These are phyloP conservation scores for Daedalea quercina DNA, from an alignment of 768 basidiomycete species.

Conservation along the genomic window DNA sequence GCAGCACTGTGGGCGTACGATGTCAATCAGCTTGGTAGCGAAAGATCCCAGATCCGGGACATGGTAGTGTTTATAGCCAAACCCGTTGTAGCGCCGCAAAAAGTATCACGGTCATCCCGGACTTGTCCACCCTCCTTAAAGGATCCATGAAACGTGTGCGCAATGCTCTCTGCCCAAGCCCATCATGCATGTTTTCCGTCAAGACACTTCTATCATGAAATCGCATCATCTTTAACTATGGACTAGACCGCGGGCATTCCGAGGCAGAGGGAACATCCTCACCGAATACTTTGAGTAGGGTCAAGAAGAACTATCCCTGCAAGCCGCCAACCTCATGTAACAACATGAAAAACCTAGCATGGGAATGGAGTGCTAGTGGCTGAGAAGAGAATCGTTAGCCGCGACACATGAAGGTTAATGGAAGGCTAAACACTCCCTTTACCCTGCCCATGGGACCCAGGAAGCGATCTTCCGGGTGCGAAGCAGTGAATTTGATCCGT, in stretches of 20 bases:
- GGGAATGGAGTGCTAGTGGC: not conserved
- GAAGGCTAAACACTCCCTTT: too few relatives aligned
- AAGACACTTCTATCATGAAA: not conserved
- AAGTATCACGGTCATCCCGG: not conserved
- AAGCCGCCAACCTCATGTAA: not conserved
- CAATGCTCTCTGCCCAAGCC: not conserved
- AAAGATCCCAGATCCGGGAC: not conserved
- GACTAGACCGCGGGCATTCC: not conserved
- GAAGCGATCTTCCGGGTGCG: not conserved
- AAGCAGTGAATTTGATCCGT: not conserved
- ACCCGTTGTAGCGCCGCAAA: not conserved
- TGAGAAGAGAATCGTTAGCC: not conserved
- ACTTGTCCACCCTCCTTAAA: not conserved
- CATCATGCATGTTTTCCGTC: slow-evolving; percentile 1
- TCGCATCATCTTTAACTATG: not conserved
- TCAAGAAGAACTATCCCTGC: not conserved
- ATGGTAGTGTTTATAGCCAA: not conserved
- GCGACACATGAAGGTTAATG: not conserved
- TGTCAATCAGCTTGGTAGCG: not conserved
- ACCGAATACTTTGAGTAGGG: too few relatives aligned
- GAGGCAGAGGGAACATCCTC: too few relatives aligned
- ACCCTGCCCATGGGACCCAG: not conserved
- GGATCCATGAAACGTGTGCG: slow-evolving; percentile 1
- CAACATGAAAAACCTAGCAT: not conserved
- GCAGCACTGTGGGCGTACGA: not conserved